Base-by-base conservation (phyloP, 371 early-diverging fungal genomes). In the Mucor velutinosus region DNA sequence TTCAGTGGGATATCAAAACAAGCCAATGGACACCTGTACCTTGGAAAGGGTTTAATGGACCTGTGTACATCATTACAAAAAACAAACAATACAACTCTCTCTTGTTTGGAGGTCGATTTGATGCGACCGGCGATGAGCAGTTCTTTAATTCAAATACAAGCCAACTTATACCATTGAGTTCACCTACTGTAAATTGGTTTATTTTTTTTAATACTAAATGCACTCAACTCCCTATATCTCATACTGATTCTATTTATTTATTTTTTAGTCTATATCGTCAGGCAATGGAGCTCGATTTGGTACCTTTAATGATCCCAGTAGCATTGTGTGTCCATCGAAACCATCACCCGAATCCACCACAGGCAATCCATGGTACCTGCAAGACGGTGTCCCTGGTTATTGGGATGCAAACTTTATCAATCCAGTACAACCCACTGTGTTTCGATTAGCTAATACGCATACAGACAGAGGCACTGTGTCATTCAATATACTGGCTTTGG, bases 301-400 rank as follows among this genome's bases (percentile, higher is more conserved):
- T 17, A 41, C 61, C 3, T 78, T 72, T 47, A 66, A 61, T 32
- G 71, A 86, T 58, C 86, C 89, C 39, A 60, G 32, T n/a, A 82
- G 75, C 62, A 72, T 81, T 30, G 65, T 82, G 27, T 88, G 89
- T 62, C 78, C 83, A 6, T 23, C 58, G 17, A 47, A 64, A 21
- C 62, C 63, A 0, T 41, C 70, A 14, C 81, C 66, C 35, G 58
- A 62, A 49, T 55, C 69, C 11, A 23, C 17, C 19, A 41, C 41
- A 43, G 63, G 21, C 64, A 77, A 8, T 53, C 60, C 75, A 6
- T 91, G 91, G 91, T 72, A 90, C 41, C 70, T 92, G 73, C 84
- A 81, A 49, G 86, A 90, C 69, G 76, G 78, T 60, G 84, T 84
- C n/a, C 84, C 91, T n/a, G 92, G 92, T 8, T 89, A 81, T 67